phyloP scores from a whole-genome alignment of 805 yeast species.

The Candida pseudoglaebosa region DNA sequence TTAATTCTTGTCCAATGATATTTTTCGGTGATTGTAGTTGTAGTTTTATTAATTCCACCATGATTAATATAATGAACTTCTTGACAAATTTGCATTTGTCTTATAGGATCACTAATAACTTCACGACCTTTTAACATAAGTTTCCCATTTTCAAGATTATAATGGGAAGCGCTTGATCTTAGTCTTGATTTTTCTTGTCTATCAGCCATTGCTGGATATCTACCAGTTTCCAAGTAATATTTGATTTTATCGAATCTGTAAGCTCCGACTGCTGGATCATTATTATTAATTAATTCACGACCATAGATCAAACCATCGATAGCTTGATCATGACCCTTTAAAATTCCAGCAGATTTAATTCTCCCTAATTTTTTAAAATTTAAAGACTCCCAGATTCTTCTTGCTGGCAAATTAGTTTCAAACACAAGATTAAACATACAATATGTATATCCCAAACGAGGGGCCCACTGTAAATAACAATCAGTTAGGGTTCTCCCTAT shows the following conservation, averaged over 20 bases:
- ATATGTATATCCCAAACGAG: constrained; percentile 80
- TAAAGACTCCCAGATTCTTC: constrained; percentile 70
- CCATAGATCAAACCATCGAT: constrained; percentile 89
- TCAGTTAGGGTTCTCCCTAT: constrained; percentile 84
- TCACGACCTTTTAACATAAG: constrained; percentile 74
- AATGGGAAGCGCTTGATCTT: constrained; percentile 75
- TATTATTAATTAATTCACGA: constrained; percentile 60
- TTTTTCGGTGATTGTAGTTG: constrained; percentile 68
- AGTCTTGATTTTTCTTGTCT: constrained; percentile 86
- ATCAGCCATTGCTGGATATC: constrained; percentile 78
- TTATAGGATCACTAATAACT: constrained; percentile 72
- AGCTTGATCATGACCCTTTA: constrained; percentile 79
- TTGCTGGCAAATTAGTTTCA: constrained; percentile 81
- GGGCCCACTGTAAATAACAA: constrained; percentile 88
- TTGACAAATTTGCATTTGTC: constrained; percentile 71
- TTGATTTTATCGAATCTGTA: constrained; percentile 73
- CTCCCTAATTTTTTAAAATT: constrained; percentile 78
- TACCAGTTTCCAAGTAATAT: constrained; percentile 75
- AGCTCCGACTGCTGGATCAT: constrained; percentile 48
- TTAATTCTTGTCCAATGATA: constrained; percentile 93
- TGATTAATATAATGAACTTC: constrained; percentile 69
- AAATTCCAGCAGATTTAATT: constrained; percentile 80
- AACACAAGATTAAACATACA: constrained; percentile 81
- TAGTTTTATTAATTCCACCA: constrained; percentile 86
- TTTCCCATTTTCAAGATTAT: constrained; percentile 66